Evolutionary conservation across 192 early-diverging fungal genomes (phyloP).

Genomic region (Backusella parvicylindrica): DNA sequence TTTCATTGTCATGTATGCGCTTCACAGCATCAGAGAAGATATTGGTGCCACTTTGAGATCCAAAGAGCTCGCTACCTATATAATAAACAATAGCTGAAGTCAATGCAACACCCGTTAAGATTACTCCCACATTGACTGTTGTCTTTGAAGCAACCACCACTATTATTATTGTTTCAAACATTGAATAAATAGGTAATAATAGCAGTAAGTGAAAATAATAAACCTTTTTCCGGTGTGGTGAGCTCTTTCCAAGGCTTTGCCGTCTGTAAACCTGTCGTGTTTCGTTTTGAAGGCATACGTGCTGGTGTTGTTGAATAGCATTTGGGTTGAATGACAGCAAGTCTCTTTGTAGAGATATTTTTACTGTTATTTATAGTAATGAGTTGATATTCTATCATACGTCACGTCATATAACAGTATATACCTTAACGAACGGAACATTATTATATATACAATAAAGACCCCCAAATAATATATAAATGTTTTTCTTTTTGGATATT

Average conservation of each 20-base stretch:
- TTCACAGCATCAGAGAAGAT: conserved; percentile 54
- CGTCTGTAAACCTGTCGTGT: conserved; percentile 1
- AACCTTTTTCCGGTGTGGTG: conserved; percentile 45
- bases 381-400: background rate
- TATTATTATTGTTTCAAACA: conserved; percentile 12
- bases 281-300: background rate
- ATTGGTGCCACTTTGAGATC: conserved; percentile 46
- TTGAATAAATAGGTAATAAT: background rate
- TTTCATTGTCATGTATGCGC: conserved; percentile 38
- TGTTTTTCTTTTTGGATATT: background rate
- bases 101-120: conserved; percentile 41
- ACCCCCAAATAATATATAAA: too few relatives aligned
- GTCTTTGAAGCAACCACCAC: conserved; percentile 50
- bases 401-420: background rate
- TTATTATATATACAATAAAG: background rate
- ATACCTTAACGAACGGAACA: background rate
- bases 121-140: conserved; percentile 45
- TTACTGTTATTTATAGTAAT: background rate
- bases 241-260: conserved; percentile 49
- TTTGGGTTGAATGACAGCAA: background rate
- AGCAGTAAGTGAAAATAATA: background rate
- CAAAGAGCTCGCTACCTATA: conserved; percentile 44
- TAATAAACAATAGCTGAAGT: conserved; percentile 42
- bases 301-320: background rate
- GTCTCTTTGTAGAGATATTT: background rate